Conservation (phyloP, 2,329 filamentous ascomycete species). For the Ilyonectria destructans region DNA sequence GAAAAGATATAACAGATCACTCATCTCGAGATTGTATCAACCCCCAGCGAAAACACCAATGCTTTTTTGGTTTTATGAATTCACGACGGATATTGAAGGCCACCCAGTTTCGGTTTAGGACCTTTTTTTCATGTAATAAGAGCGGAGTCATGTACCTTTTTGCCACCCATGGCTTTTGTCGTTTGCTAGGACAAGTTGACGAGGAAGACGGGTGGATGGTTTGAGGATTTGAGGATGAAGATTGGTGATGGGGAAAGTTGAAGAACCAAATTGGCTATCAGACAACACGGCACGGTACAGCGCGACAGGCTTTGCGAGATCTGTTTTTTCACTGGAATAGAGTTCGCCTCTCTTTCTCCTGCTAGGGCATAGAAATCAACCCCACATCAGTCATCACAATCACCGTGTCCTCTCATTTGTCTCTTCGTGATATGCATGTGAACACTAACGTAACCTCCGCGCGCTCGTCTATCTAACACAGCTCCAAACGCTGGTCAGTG, state of each 20-base stretch:
- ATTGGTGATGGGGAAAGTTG: conserved; percentile 27
- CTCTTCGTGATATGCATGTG: conserved; percentile 8
- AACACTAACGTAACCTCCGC: not conserved
- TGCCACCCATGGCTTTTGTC: conserved; percentile 35
- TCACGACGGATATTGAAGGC: conserved; percentile 44
- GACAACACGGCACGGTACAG: conserved; percentile 33
- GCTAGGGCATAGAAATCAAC: conserved; percentile 46
- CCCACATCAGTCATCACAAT: conserved; percentile 30
- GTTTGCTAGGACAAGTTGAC: conserved; percentile 26
- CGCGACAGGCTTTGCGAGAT: conserved; percentile 38
- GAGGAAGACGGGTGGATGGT: conserved; percentile 20
- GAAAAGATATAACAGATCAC: conserved; percentile 30
- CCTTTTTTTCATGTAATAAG: conserved; percentile 45
- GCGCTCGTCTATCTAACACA: not conserved
- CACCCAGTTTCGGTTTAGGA: conserved; percentile 35
- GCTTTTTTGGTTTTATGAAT: conserved; percentile 43
- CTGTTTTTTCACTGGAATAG: conserved; percentile 46
- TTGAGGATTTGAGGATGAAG: conserved; percentile 24
- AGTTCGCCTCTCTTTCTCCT: conserved; percentile 46
- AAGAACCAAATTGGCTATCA: conserved; percentile 45
- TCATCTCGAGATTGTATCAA: conserved; percentile 45
- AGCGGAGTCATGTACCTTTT: conserved; percentile 38
- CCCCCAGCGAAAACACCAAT: conserved; percentile 33
- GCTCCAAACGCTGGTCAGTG: not conserved
- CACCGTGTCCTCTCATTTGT: not conserved